These are phyloP conservation scores for Senecio squalidus DNA, from an alignment of 140 eudicot species.

Conservation along the genomic window DNA sequence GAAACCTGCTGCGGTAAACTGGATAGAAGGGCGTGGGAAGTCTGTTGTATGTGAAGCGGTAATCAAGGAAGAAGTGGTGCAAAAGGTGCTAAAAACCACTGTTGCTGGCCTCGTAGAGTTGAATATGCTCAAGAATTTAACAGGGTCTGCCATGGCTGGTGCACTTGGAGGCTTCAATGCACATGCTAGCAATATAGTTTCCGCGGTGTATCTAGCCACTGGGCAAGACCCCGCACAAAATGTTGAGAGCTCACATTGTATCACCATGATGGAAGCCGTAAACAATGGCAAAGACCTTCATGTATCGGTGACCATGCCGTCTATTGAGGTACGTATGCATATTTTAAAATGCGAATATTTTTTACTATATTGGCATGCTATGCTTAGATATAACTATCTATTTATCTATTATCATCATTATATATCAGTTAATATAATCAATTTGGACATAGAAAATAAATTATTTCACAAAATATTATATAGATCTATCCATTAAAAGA, in stretches of 20 bases:
- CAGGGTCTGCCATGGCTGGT: conserved; percentile 78
- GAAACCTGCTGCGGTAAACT: conserved; percentile 65
- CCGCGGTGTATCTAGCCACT: conserved; percentile 60
- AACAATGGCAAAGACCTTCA: conserved; percentile 64
- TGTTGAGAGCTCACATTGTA: conserved; percentile 69
- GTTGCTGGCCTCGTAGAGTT: conserved; percentile 59
- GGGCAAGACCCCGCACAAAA: conserved; percentile 82
- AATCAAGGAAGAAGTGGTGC: conserved; percentile 54
- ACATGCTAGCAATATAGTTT: conserved; percentile 74
- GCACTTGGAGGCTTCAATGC: conserved; percentile 77
- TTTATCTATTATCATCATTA: not conserved
- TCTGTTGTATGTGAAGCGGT: conserved; percentile 75
- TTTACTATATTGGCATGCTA: too few species aligned
- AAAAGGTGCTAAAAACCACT: conserved; percentile 53
- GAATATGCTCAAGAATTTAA: conserved; percentile 63
- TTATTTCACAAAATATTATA: not conserved
- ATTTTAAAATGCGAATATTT: not conserved
- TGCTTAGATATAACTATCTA: too few species aligned
- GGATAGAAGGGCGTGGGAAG: conserved; percentile 75
- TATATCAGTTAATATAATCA: not conserved
- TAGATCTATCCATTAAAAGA: not conserved
- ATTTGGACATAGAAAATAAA: not conserved
- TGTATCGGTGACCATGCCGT: conserved; percentile 74
- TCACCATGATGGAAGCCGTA: conserved; percentile 70
- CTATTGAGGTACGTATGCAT: conserved; percentile 47